These are phyloP conservation scores for Calamus simplicifolius DNA, from an alignment of 176 grass and related monocot species.

Conservation along the genomic window DNA sequence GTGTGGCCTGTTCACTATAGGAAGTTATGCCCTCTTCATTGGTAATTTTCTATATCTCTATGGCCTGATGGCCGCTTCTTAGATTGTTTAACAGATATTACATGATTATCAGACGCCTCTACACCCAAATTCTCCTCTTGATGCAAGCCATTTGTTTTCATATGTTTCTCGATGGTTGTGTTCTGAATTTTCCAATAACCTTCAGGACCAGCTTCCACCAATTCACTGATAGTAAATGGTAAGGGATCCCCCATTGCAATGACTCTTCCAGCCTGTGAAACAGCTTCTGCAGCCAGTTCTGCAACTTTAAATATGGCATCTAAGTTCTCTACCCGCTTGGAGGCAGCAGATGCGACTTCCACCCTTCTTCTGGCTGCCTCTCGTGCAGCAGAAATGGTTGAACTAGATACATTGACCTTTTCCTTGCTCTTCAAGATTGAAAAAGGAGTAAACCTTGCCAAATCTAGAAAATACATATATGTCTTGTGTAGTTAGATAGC, in stretches of 20 bases:
- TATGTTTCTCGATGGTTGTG: conserved; percentile 33
- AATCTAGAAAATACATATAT: no score
- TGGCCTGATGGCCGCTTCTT: conserved; percentile 28
- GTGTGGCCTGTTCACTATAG: conserved; percentile 15
- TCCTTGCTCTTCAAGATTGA: conserved; percentile 48
- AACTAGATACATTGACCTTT: conserved; percentile 24
- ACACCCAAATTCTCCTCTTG: conserved; percentile 17
- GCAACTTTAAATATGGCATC: conserved; percentile 89
- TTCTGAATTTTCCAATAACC: conserved; percentile 67
- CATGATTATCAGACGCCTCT: conserved; percentile 20
- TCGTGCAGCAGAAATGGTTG: conserved; percentile 74
- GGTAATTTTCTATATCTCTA: conserved; percentile 13
- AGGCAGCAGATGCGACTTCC: conserved; percentile 77
- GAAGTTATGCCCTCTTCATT: conserved; percentile 23
- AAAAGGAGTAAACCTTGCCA: conserved; percentile 25
- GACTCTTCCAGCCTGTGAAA: conserved; percentile 70
- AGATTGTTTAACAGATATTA: conserved; percentile 26
- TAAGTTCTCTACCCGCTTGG: conserved; percentile 90
- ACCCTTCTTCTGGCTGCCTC: conserved; percentile 84
- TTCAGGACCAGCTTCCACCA: conserved; percentile 73
- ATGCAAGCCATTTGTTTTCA: conserved; percentile 9
- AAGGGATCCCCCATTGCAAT: conserved; percentile 91
- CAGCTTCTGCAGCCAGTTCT: conserved; percentile 78
- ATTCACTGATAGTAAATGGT: conserved; percentile 68
- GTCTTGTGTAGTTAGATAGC: no score